Evolutionary conservation across 202 grass and related monocot species (phyloP).

Genomic region (Musa balbisiana): DNA sequence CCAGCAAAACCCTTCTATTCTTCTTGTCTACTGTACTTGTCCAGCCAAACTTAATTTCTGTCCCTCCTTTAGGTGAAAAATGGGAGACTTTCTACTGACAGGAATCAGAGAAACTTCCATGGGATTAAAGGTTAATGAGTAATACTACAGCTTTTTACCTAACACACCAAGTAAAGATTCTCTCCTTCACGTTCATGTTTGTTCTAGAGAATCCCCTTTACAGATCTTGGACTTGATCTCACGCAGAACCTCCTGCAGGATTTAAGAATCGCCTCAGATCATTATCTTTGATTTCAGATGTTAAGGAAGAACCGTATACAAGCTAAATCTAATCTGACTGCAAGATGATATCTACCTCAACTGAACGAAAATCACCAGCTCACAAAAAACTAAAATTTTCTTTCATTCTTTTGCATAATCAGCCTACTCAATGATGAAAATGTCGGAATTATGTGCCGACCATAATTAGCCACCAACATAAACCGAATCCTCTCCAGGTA

Average conservation of each 20-base stretch:
- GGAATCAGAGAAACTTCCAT: not conserved
- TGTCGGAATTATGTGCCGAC: not conserved
- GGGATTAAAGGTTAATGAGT: not conserved
- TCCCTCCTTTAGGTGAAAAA: not conserved
- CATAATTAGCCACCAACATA: not conserved
- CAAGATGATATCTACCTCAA: not conserved
- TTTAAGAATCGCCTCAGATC: not conserved
- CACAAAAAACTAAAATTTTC: not conserved
- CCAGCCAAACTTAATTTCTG: not conserved
- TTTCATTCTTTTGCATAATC: not conserved
- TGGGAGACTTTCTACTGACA: not conserved
- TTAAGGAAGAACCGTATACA: not conserved
- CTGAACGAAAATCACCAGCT: not conserved
- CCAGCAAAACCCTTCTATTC: not conserved
- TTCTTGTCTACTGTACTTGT: not conserved
- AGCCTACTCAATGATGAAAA: not conserved
- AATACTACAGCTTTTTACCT: slow-evolving; percentile 2
- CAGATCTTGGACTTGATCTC: not conserved
- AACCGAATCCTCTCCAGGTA: no score
- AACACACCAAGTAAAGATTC: not conserved
- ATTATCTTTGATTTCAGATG: not conserved
- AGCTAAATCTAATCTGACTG: not conserved
- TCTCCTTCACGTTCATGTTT: not conserved
- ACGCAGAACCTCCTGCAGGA: not conserved
- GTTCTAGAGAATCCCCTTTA: not conserved